Evolutionary conservation across 202 grass and related monocot genomes (phyloP), one percentile per base, ranked within the genome.

Genomic region (Zoysia matrella): DNA sequence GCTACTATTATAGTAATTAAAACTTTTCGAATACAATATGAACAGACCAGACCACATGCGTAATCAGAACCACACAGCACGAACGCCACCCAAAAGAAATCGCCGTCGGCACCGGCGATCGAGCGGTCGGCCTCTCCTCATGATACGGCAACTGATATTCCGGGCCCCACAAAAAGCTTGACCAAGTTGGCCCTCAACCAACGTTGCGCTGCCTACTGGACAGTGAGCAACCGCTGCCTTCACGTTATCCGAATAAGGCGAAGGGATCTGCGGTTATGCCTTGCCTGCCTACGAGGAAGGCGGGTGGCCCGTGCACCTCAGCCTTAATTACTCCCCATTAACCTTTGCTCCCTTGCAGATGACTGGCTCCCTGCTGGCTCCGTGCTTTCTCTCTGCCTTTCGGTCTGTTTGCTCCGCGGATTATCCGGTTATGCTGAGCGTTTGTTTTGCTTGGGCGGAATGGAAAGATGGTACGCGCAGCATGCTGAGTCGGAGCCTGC

Each of bases 171-270:
- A 50, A 4, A 80, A 84, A 44, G 15, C 79, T 82, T 77, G 72
- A 81, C 71, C 40, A 54, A 54, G 52, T 48, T 58, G 36, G 80
- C 15, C 8, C 8, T 11, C 62, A 2, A 10, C 13, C 41, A 72
- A 79, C 3, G 67, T 65, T 47, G 75, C 60, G 9, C 30, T 36
- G 30, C 30, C 30, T 36, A 36, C 30, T 36, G 30, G 30, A 36
- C 30, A 55, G 12, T 55, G 53, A 55, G 53, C 53, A 4, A 11
- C 15, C 53, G 0, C 53, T 14, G 2, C 16, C 44, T 3, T 16
- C 13, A 47, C 53, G n/a, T 75, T 78, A 73, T 83, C 85, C 73
- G 60, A 76, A 83, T 67, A 88, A 76, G 64, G 67, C 47, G 60
- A 0, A 14, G 48, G 77, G 73, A 83, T 79, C 79, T 83, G 80